These are phyloP conservation scores for Isatis tinctoria DNA, from an alignment of 345 rosid genomes.

Conservation along the genomic window DNA sequence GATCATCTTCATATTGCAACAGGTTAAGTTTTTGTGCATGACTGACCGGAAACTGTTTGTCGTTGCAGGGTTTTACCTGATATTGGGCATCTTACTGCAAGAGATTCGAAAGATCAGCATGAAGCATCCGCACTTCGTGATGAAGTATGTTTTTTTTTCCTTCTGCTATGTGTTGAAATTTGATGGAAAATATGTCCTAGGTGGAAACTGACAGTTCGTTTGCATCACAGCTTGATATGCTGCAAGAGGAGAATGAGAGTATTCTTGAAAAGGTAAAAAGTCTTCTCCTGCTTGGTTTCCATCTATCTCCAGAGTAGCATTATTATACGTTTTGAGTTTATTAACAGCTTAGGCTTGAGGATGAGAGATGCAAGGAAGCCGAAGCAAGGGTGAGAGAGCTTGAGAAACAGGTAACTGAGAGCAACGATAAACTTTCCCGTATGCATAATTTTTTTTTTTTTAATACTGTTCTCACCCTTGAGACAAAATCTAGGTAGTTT, in stretches of 20 bases:
- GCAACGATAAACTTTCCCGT: not conserved
- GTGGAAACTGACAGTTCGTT: constrained; percentile 16
- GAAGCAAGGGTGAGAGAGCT: constrained; percentile 95
- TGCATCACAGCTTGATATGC: constrained; percentile 75
- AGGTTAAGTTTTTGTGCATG: constrained; percentile 16
- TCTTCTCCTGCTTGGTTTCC: not conserved
- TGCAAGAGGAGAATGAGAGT: constrained; percentile 82
- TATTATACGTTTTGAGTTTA: constrained; percentile 7
- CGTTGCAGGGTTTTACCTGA: constrained; percentile 58
- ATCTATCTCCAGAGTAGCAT: not conserved
- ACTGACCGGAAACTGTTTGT: constrained; percentile 3
- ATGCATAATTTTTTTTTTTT: constrained; percentile 9
- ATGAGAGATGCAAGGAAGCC: constrained; percentile 80
- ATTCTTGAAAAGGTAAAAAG: constrained; percentile 63
- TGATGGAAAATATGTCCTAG: too few species aligned
- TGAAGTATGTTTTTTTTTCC: constrained; percentile 51
- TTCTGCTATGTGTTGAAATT: not conserved
- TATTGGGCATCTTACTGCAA: constrained; percentile 40
- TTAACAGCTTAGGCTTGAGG: constrained; percentile 82
- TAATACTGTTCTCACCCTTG: constrained; percentile 3
- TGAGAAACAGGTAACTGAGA: constrained; percentile 75
- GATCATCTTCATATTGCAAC: not conserved
- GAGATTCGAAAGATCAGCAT: constrained; percentile 52
- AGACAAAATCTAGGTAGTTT: constrained; percentile 55
- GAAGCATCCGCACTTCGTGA: constrained; percentile 93